Conservation (phyloP, 805 yeast genomes). For the Ogataea paraovalis region DNA sequence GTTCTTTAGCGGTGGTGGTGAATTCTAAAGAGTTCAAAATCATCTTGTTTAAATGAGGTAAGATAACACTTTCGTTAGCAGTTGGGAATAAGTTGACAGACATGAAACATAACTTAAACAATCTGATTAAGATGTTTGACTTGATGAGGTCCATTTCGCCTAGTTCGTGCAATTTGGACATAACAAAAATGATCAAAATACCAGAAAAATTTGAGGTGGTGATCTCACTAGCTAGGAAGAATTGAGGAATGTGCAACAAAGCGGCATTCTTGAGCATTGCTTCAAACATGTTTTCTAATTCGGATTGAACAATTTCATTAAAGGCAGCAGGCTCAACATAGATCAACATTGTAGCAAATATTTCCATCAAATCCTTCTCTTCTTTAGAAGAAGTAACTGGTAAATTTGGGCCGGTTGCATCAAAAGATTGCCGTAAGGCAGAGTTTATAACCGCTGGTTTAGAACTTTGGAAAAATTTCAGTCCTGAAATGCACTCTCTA, state of each 20-base stretch:
- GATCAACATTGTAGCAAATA: conserved; percentile 87
- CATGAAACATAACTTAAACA: conserved; percentile 92
- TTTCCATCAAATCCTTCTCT: conserved; percentile 93
- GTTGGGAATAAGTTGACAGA: conserved; percentile 89
- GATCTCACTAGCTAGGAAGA: conserved; percentile 89
- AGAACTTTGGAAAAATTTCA: conserved; percentile 64
- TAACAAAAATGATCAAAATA: conserved; percentile 70
- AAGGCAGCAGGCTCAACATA: conserved; percentile 95
- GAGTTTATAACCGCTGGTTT: conserved; percentile 40
- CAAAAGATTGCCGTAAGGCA: conserved; percentile 41
- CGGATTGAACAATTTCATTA: conserved; percentile 82
- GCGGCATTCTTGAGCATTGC: conserved; percentile 82
- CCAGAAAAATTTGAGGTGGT: conserved; percentile 92
- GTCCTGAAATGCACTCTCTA: conserved; percentile 78
- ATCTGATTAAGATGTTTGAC: conserved; percentile 75
- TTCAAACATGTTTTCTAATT: conserved; percentile 72
- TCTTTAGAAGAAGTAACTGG: conserved; percentile 89
- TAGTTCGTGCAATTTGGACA: conserved; percentile 65
- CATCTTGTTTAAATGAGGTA: conserved; percentile 83
- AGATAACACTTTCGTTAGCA: conserved; percentile 78
- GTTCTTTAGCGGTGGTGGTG: conserved; percentile 85
- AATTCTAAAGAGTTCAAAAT: conserved; percentile 74
- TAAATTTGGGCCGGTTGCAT: conserved; percentile 72
- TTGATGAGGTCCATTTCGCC: conserved; percentile 77
- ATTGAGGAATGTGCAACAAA: conserved; percentile 85